These are phyloP conservation scores for carrot (Daucus carota) DNA, from an alignment of 129 eudicot genomes.

Conservation along the genomic window DH1_v3.0 NC_030381.2:52993001-52993500, in stretches of 20 bases:
- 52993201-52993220: too few relatives aligned
- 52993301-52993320: background rate
- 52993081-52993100: conserved; percentile 11
- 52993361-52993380: background rate
- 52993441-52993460: too few relatives aligned
- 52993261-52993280: background rate
- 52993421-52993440: too few relatives aligned
- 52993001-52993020: conserved; percentile 94
- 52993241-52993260: background rate
- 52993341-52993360: background rate
- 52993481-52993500: background rate
- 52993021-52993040: conserved; percentile 99
- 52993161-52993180: background rate
- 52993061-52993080: conserved; percentile 99
- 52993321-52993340: background rate
- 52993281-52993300: background rate
- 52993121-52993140: background rate
- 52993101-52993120: background rate
- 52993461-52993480: background rate
- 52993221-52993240: too few relatives aligned
- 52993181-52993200: too few relatives aligned
- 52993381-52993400: background rate
- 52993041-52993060: conserved; percentile 98
- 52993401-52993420: background rate
- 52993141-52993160: too few relatives aligned